Conservation (phyloP, 306 rosid genomes). For the Argentina anserina region DNA sequence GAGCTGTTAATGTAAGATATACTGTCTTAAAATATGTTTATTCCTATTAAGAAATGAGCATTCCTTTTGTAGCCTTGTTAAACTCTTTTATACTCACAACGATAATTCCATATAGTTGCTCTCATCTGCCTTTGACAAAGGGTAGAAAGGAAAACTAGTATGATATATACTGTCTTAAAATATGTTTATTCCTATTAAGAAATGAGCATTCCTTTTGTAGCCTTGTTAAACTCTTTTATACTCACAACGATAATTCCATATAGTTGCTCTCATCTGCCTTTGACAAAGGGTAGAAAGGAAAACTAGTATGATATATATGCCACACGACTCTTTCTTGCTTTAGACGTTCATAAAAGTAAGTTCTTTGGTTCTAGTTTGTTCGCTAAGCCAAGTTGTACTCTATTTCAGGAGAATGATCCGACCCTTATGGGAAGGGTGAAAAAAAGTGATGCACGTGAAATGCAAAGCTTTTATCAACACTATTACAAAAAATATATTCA, state of each 20-base stretch:
- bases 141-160: too few species aligned
- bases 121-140: not conserved
- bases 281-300: not conserved
- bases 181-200: not conserved
- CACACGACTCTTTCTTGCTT: not conserved
- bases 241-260: not conserved
- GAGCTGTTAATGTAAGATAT: not conserved
- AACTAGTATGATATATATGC: not conserved
- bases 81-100: not conserved
- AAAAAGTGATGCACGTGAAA: slow-evolving; percentile 99
- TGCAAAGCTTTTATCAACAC: slow-evolving; percentile 97
- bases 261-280: not conserved
- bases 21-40: not conserved
- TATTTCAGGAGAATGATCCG: slow-evolving; percentile 86
- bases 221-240: not conserved
- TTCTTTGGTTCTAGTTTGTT: slow-evolving; percentile 7
- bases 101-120: not conserved
- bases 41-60: not conserved
- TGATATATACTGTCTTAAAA: not conserved
- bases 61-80: not conserved
- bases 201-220: not conserved
- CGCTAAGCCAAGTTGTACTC: slow-evolving; percentile 9
- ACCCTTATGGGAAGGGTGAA: slow-evolving; percentile 90
- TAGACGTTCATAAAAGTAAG: not conserved
- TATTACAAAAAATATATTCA: slow-evolving; percentile 96